Evolutionary conservation across 2,329 filamentous ascomycete species (phyloP).

Genomic region (Xylariaceae sp.): DNA sequence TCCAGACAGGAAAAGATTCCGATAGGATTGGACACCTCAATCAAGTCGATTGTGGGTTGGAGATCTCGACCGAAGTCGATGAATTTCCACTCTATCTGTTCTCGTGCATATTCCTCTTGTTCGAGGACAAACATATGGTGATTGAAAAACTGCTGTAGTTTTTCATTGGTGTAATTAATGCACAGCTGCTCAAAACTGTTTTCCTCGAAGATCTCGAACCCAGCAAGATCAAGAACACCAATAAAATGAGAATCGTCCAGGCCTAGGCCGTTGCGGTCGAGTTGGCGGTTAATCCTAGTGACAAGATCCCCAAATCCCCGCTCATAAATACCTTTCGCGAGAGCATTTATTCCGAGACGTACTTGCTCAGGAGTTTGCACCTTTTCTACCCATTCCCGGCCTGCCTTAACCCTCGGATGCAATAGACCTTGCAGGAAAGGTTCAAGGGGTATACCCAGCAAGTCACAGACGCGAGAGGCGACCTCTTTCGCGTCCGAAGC

Average conservation of each 20-base stretch:
- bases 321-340: conserved; percentile 97
- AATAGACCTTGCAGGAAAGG: conserved; percentile 83
- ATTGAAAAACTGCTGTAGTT: conserved; percentile 98
- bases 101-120: conserved; percentile 94
- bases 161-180: conserved; percentile 99
- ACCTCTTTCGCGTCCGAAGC: conserved; percentile 68
- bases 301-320: conserved; percentile 92
- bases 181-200: conserved; percentile 99
- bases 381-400: conserved; percentile 97
- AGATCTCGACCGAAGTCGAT: conserved; percentile 97
- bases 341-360: conserved; percentile 77
- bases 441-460: conserved; percentile 79
- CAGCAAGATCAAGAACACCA: conserved; percentile 95
- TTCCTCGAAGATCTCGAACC: conserved; percentile 96
- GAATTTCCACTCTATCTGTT: conserved; percentile 99
- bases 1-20: conserved; percentile 98
- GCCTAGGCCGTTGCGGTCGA: conserved; percentile 78
- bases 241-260: conserved; percentile 93
- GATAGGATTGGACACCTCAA: conserved; percentile 92
- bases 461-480: conserved; percentile 70
- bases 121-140: conserved; percentile 99
- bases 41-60: conserved; percentile 95
- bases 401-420: conserved; percentile 90
- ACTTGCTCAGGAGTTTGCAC: conserved; percentile 97
- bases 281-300: conserved; percentile 80